Conservation (phyloP, 2,329 filamentous ascomycete genomes). For the Aureobasidium sp. region DNA sequence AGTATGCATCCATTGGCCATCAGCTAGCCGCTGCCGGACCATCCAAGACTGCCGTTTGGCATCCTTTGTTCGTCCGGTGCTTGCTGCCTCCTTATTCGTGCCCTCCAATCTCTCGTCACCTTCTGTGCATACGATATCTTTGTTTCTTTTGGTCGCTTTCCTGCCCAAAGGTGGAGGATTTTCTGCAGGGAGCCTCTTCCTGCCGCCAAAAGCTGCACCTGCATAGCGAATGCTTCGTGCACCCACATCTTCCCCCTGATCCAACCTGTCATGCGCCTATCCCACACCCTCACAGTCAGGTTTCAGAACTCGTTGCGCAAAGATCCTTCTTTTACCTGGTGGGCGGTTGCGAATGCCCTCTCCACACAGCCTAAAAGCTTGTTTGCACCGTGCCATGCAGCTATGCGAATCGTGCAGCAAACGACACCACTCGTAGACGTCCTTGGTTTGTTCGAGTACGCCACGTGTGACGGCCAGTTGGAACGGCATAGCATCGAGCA, state of each 20-base stretch:
- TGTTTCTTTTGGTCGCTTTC: neutral
- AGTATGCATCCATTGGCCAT: constrained; percentile 4
- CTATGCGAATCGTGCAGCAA: constrained; percentile 13
- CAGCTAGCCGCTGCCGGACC: neutral
- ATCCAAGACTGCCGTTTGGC: neutral
- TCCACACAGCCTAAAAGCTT: constrained; percentile 13
- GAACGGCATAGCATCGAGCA: constrained; percentile 8
- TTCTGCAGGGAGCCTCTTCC: constrained; percentile 8
- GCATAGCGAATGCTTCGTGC: constrained; percentile 5
- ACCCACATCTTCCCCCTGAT: constrained; percentile 11
- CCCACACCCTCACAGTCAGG: neutral
- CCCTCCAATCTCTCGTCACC: neutral
- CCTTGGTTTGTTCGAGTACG: constrained; percentile 8
- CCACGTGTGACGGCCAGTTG: constrained; percentile 14
- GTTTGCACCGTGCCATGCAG: constrained; percentile 5
- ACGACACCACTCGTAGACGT: neutral
- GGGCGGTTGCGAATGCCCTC: neutral
- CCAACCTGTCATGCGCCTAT: constrained; percentile 8
- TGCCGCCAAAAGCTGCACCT: constrained; percentile 1
- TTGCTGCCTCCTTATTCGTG: constrained; percentile 4
- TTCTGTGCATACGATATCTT: neutral
- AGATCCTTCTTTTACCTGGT: neutral
- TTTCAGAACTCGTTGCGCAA: constrained; percentile 7
- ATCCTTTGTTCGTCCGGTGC: constrained; percentile 3
- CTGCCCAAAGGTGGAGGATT: neutral